Conservation (phyloP, 73 alveolate genomes). For the Paramecium pentaurelia region DNA sequence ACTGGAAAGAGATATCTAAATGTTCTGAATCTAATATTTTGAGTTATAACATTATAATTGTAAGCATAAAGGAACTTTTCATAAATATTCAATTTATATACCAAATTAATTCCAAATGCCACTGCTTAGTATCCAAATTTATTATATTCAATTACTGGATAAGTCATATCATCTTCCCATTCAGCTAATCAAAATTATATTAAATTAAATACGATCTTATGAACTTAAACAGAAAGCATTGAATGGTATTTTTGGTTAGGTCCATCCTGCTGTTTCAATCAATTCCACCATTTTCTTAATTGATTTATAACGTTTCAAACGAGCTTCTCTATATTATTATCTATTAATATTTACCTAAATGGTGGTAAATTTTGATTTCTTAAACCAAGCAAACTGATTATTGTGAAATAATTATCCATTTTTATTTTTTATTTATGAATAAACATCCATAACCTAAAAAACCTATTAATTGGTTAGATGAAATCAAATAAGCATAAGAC, state of each 20-base stretch:
- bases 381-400: slow-evolving; percentile 57
- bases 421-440: not conserved
- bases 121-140: slow-evolving; percentile 47
- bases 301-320: slow-evolving; percentile 79
- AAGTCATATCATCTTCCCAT: slow-evolving; percentile 90
- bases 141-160: slow-evolving; percentile 68
- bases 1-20: slow-evolving; percentile 56
- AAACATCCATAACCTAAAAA: not conserved
- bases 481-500: not conserved
- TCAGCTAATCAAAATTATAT: slow-evolving; percentile 62
- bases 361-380: slow-evolving; percentile 62
- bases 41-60: slow-evolving; percentile 52
- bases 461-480: slow-evolving; percentile 19
- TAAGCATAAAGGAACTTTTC: slow-evolving; percentile 57
- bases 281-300: slow-evolving; percentile 86
- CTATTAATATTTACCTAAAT: not conserved
- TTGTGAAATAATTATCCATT: slow-evolving; percentile 65
- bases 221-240: slow-evolving; percentile 74
- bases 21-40: slow-evolving; percentile 58
- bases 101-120: slow-evolving; percentile 56
- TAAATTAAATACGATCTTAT: slow-evolving; percentile 59
- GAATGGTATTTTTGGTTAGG: slow-evolving; percentile 78
- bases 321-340: slow-evolving; percentile 74
- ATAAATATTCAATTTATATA: not conserved
- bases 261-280: slow-evolving; percentile 73